These are phyloP conservation scores for Lumnitzera racemosa DNA, from an alignment of 345 rosid species.

Conservation along the genomic window DNA sequence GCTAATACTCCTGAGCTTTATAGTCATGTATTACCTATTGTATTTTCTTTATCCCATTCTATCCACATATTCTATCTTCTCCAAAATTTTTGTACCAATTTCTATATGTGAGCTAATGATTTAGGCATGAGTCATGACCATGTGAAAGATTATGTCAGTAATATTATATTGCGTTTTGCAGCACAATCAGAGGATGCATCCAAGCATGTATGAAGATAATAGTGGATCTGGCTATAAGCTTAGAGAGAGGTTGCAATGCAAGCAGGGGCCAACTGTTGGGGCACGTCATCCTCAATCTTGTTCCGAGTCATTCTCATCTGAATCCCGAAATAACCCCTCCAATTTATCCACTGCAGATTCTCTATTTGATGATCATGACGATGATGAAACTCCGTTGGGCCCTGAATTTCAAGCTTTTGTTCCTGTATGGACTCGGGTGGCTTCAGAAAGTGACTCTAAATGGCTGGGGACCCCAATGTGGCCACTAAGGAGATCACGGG, in stretches of 20 bases:
- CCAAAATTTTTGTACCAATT: conserved; percentile 14
- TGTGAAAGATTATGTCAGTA: background rate
- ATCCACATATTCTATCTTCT: background rate
- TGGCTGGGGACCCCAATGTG: conserved; percentile 63
- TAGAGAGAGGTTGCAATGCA: conserved; percentile 16
- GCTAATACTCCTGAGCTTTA: too few species aligned
- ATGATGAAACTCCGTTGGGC: conserved; percentile 33
- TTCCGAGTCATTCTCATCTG: conserved; percentile 7
- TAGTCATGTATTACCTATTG: too few species aligned
- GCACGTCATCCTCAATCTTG: conserved; percentile 10
- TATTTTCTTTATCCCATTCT: too few species aligned
- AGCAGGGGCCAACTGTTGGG: conserved; percentile 16
- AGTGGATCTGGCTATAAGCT: background rate
- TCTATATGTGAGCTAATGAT: background rate
- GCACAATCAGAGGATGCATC: conserved; percentile 46
- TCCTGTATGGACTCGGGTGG: conserved; percentile 50
- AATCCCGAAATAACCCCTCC: conserved; percentile 4
- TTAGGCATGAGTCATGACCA: background rate
- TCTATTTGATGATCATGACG: conserved; percentile 9
- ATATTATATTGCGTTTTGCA: conserved; percentile 23
- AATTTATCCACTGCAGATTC: conserved; percentile 7
- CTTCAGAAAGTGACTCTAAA: conserved; percentile 43
- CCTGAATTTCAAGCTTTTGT: conserved; percentile 57
- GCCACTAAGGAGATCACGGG: conserved; percentile 25
- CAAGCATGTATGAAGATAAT: conserved; percentile 44